phyloP scores from a whole-genome alignment of 441 rosid species.

The Raphanus hybrid region DNA sequence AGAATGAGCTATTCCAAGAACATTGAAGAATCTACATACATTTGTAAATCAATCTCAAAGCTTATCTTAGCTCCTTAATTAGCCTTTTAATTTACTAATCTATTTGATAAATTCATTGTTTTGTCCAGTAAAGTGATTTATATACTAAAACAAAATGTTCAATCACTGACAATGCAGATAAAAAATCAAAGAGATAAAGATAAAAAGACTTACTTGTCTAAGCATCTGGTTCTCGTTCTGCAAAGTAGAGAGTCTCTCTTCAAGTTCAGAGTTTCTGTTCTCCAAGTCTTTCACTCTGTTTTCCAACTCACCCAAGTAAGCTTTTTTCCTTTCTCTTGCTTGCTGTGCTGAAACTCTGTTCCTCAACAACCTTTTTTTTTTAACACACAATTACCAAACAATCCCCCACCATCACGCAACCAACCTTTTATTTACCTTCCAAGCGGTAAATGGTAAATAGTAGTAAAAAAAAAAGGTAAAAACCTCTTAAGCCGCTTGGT shows the following conservation, averaged over 20 bases:
- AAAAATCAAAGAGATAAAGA: background rate
- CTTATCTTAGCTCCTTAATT: too few species aligned
- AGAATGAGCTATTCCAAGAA: too few species aligned
- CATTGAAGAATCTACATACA: too few species aligned
- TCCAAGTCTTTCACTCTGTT: constrained; percentile 74
- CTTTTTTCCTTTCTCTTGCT: constrained; percentile 97
- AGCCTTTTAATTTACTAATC: too few species aligned
- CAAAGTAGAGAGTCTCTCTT: constrained; percentile 84
- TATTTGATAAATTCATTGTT: background rate
- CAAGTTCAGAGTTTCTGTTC: constrained; percentile 85
- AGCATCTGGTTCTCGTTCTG: constrained; percentile 94
- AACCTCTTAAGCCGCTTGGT: constrained; percentile 89
- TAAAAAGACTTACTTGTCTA: constrained; percentile 58
- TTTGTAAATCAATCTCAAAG: background rate
- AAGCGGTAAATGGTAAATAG: too few species aligned
- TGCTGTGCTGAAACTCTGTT: constrained; percentile 97
- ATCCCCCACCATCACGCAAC: constrained; percentile 7
- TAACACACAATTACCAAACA: constrained; percentile 23
- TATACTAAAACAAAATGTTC: background rate
- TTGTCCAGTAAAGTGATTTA: background rate
- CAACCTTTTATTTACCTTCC: background rate
- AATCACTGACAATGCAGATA: background rate
- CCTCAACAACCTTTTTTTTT: constrained; percentile 72
- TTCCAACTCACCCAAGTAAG: constrained; percentile 79
- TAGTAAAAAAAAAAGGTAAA: too few species aligned